Evolutionary conservation across 345 rosid species (phyloP), one percentile per base, ranked within the genome.

Genomic region (Trapa incisa): DNA sequence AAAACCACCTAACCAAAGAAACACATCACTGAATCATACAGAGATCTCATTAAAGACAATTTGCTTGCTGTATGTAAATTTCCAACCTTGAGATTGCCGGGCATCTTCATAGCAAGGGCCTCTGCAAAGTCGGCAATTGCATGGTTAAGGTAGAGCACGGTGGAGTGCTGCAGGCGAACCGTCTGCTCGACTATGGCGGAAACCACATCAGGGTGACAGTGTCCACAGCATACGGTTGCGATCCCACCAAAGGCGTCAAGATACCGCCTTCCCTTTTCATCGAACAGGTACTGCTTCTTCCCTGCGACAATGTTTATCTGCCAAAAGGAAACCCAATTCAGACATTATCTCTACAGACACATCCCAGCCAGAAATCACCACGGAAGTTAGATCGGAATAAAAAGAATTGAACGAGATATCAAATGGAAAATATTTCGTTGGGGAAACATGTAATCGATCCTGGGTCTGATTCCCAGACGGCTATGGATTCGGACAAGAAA

Each of bases 141-240:
- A 39, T 83, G 86, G 68, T 91, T 91, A 61, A 89, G 89, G 72
- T 95, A 95, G 41, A 95, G 89, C 37, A 84, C 78, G 6, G 96
- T 89, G 63, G 99, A 85, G 85, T 95, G 97, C 60, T 95, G 99
- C 53, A 95, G 71, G 70, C 96, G 84, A 65, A 79, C 84, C 78
- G 80, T 66, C 47, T 95, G 99, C 61, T 81, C 75, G 67, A 86
- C 81, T 0, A 91, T 83, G 35, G 99, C 80, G 50, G 82, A 84
- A n/a, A 89, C 80, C 53, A 95, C 89, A 50, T 83, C 87, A 0
- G 99, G 99, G 69, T 91, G 97, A 68, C 97, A 86, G 80, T 95
- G 99, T 2, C 99, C 99, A 78, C 99, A 95, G 37, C 82, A 77
- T 73, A 91, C 99, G 67, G 91, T 87, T 12, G 99, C 99, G 60